Evolutionary conservation across 1,284 basidiomycete species (phyloP), one percentile per base, ranked within the genome.

Genomic region (Pyrrhoderma noxium): DNA sequence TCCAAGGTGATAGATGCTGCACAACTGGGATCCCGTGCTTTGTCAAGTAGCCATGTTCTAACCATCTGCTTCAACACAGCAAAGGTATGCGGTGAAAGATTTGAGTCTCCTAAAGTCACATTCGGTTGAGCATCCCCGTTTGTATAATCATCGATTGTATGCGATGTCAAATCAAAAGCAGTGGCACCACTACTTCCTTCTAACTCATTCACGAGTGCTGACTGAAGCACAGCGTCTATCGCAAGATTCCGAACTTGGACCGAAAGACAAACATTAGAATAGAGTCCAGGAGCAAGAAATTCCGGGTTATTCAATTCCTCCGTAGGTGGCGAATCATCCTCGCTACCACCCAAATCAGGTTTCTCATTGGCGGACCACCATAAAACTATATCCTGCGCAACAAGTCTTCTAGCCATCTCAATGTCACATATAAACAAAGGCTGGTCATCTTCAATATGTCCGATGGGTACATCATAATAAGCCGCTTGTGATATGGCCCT

Each of bases 311-410:
- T 79, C n/a, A 93, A 70, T 45, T 92, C 90, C 56, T 93, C 92
- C 3, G 75, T 70, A 1, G 80, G 79, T 46, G 88, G 77, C 39
- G 78, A 76, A 65, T 99, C 96, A 46, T 91, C 82, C 64, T 99
- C 93, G 45, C 86, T 78, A 1, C 96, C 96, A 39, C 96, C 96
- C 0, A 99, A 75, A 67, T 99, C 96, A 2, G 96, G 94, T n/a
- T 78, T 77, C 34, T 89, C 82, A 3, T 84, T 80, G 0, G 86
- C 77, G 2, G 95, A 95, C 96, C 96, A 99, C 96, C 96, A 99
- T 1, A 99, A 72, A 2, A 98, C 73, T 65, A 91, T 85, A 62
- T 99, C 96, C 57, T 96, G 89, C 51, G 85, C 82, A 47, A 83
- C 72, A 42, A 99, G 70, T 19, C 89, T 80, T 3, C 94, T 82